Evolutionary conservation across 2,329 filamentous ascomycete species (phyloP).

Genomic region (Sclerotinia minor): DNA sequence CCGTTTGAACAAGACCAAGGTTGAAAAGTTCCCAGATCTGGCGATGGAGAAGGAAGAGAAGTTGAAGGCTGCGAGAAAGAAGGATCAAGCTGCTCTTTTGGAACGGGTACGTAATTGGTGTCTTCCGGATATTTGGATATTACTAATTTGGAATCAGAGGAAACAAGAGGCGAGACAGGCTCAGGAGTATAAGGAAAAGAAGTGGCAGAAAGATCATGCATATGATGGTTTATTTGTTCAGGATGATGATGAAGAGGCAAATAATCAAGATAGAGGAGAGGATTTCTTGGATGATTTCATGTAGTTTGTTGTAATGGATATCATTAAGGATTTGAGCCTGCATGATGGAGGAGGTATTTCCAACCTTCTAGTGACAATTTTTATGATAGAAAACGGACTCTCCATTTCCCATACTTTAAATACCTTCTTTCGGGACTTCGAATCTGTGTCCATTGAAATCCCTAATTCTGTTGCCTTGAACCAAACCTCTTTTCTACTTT

Average conservation of each 20-base stretch:
- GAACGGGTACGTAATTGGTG: conserved; percentile 54
- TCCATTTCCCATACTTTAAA: neutral
- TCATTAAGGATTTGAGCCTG: neutral
- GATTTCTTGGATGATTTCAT: conserved; percentile 92
- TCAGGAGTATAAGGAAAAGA: conserved; percentile 83
- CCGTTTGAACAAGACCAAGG: conserved; percentile 94
- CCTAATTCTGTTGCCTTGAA: neutral
- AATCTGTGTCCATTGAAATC: neutral
- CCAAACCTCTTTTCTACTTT: neutral
- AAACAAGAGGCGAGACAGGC: conserved; percentile 73
- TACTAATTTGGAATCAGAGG: conserved; percentile 50
- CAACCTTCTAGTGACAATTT: too few relatives aligned
- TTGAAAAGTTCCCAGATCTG: conserved; percentile 84
- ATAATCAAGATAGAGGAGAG: conserved; percentile 79
- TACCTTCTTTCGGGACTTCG: neutral
- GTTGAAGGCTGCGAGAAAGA: conserved; percentile 68
- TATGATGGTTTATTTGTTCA: conserved; percentile 92
- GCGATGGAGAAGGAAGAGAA: conserved; percentile 78
- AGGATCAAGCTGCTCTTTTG: conserved; percentile 63
- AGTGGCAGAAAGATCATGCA: conserved; percentile 95
- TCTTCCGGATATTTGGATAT: neutral
- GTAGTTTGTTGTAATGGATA: conserved; percentile 49
- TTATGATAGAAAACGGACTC: neutral
- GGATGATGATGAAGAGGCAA: conserved; percentile 67
- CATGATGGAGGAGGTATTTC: neutral